Percentiles rank a stretch among this genome's conserved stretches.
These are phyloP conservation scores for Allium sativum DNA, from an alignment of 106 monocot genomes.

Conservation along the genomic window DNA sequence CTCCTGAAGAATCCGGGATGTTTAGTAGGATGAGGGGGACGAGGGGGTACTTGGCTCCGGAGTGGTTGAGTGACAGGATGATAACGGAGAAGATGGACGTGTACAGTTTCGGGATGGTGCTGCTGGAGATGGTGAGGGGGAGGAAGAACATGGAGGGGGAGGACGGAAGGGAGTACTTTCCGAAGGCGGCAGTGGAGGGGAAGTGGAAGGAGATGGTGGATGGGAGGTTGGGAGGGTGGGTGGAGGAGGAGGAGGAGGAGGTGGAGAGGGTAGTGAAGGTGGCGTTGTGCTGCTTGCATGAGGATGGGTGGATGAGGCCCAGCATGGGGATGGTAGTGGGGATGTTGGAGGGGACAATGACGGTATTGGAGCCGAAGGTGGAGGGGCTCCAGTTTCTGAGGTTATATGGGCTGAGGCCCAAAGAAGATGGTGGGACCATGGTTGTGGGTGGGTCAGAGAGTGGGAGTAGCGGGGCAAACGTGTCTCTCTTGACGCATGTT, in stretches of 20 bases:
- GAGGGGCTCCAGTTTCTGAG: conserved; percentile 34
- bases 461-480: conserved; percentile 2
- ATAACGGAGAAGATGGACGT: conserved; percentile 83
- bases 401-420: conserved; percentile 28
- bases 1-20: conserved; percentile 53
- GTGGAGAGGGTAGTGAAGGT: conserved; percentile 36
- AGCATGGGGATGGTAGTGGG: conserved; percentile 52
- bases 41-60: conserved; percentile 86
- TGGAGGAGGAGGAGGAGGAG: conserved; percentile 24
- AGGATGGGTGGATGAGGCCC: conserved; percentile 54
- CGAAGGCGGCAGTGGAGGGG: conserved; percentile 60
- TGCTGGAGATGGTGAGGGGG: conserved; percentile 75
- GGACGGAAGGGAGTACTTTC: conserved; percentile 39
- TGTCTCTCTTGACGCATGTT: conserved; percentile 8
- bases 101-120: conserved; percentile 93
- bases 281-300: conserved; percentile 56
- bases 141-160: conserved; percentile 39
- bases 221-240: conserved; percentile 60
- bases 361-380: conserved; percentile 28
- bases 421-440: conserved; percentile 4
- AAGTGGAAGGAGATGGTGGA: conserved; percentile 67
- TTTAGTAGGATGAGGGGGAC: conserved; percentile 92
- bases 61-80: conserved; percentile 80
- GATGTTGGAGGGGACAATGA: conserved; percentile 41
- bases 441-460: background rate